phyloP scores from a whole-genome alignment of 495 filamentous ascomycete species.

The Cairneyella variabilis region DNA sequence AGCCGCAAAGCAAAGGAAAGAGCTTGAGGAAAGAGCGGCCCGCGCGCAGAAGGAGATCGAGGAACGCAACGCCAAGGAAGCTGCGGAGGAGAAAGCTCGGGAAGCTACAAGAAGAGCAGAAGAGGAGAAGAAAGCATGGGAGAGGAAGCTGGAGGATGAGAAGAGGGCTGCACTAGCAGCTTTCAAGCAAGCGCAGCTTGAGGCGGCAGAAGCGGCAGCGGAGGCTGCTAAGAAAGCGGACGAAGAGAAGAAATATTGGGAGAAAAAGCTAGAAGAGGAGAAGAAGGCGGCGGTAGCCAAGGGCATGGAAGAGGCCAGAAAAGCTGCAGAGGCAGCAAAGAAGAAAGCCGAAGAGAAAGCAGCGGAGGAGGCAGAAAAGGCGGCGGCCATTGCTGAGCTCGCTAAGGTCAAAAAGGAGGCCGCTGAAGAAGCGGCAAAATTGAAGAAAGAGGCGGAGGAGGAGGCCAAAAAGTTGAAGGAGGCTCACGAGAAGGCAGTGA shows the following conservation, averaged over 20 bases:
- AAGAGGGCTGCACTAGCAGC: slow-evolving; percentile 15
- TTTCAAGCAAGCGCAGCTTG: slow-evolving; percentile 29
- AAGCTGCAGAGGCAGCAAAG: slow-evolving; percentile 20
- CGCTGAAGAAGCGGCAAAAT: slow-evolving; percentile 11
- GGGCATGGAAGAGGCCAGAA: slow-evolving; percentile 4
- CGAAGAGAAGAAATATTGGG: slow-evolving; percentile 35
- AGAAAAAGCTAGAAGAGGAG: slow-evolving; percentile 35
- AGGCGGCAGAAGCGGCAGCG: slow-evolving; percentile 31
- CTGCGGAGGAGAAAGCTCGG: slow-evolving; percentile 23
- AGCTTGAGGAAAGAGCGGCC: slow-evolving; percentile 1
- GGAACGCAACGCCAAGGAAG: slow-evolving; percentile 1
- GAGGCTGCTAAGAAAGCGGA: slow-evolving; percentile 30
- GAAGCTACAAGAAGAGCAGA: slow-evolving; percentile 21
- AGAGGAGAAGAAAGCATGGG: slow-evolving; percentile 16
- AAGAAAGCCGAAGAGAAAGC: slow-evolving; percentile 30
- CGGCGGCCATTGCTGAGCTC: slow-evolving; percentile 33
- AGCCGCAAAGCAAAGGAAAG: slow-evolving; percentile 6
- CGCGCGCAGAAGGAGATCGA: not conserved
- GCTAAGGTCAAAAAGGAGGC: slow-evolving; percentile 32
- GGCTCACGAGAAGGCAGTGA: slow-evolving; percentile 27
- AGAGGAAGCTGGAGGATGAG: slow-evolving; percentile 14
- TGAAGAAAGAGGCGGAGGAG: slow-evolving; percentile 17
- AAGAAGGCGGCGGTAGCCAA: slow-evolving; percentile 7
- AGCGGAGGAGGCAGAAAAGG: slow-evolving; percentile 38
- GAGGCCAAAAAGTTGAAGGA: slow-evolving; percentile 29